Conservation (phyloP, 495 filamentous ascomycete genomes). For the Penicillium atrosanguineum region DNA sequence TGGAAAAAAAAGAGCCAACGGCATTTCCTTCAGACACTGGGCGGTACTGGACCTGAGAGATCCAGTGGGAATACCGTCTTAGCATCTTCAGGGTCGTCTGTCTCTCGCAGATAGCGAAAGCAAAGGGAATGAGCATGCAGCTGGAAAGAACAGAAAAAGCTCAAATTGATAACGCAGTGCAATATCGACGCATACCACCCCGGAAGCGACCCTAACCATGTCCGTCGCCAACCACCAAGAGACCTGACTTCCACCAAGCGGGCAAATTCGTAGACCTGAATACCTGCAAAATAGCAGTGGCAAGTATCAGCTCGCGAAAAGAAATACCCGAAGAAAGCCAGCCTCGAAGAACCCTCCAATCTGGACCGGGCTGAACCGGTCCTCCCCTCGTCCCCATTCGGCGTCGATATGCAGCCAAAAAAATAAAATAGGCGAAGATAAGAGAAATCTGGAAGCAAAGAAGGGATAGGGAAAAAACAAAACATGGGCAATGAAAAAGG, state of each 20-base stretch:
- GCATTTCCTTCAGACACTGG: not conserved
- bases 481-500: constrained; percentile 12
- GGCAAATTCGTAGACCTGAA: constrained; percentile 2
- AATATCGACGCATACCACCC: constrained; percentile 49
- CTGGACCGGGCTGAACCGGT: constrained; percentile 10
- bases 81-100: not conserved
- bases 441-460: constrained; percentile 14
- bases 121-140: not conserved
- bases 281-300: constrained; percentile 5
- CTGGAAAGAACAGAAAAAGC: constrained; percentile 12
- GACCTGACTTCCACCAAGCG: constrained; percentile 9
- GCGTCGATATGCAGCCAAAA: constrained; percentile 28
- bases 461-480: constrained; percentile 15
- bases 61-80: not conserved
- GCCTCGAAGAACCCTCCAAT: constrained; percentile 7
- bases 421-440: constrained; percentile 3
- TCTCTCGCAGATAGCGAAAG: not conserved
- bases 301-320: constrained; percentile 11
- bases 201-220: constrained; percentile 53
- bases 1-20: constrained; percentile 1
- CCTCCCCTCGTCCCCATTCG: constrained; percentile 29
- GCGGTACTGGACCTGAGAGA: not conserved
- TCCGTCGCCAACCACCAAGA: constrained; percentile 47
- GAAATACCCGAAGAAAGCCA: constrained; percentile 16
- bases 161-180: constrained; percentile 16